phyloP scores from a whole-genome alignment of 1,139 yeast species.

The Geotrichum macrosporum region DNA sequence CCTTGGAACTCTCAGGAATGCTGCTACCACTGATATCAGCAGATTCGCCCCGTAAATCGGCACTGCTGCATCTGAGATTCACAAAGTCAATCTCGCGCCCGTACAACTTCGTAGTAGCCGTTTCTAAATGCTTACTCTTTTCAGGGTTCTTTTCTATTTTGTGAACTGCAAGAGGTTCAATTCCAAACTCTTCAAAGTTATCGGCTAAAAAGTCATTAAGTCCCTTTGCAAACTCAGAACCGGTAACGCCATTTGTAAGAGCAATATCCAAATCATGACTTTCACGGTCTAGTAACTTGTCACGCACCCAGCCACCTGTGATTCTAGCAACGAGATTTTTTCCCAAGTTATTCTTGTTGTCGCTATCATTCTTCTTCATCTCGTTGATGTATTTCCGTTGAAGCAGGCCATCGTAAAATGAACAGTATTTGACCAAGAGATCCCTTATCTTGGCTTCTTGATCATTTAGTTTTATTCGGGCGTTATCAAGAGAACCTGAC shows the following conservation, averaged over 20 bases:
- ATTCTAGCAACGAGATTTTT: conserved; percentile 60
- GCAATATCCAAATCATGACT: conserved; percentile 92
- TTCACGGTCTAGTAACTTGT: conserved; percentile 71
- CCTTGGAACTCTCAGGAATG: conserved; percentile 64
- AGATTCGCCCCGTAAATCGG: too few relatives aligned
- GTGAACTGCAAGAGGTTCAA: conserved; percentile 55
- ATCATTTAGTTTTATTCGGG: too few relatives aligned
- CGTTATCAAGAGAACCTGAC: too few relatives aligned
- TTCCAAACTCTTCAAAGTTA: conserved; percentile 40
- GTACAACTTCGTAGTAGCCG: conserved; percentile 84
- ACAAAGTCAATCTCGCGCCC: conserved; percentile 89
- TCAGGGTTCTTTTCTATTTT: conserved; percentile 90
- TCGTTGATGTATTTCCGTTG: too few relatives aligned
- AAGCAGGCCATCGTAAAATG: conserved; percentile 26
- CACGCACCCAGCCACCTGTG: conserved; percentile 99
- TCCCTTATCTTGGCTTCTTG: conserved; percentile 48
- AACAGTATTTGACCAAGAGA: conserved; percentile 39
- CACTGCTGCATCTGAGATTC: conserved; percentile 73
- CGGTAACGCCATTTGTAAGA: conserved; percentile 72
- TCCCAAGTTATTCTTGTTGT: too few relatives aligned
- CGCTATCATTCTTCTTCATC: too few relatives aligned
- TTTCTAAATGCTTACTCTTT: conserved; percentile 91
- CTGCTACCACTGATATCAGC: conserved; percentile 75
- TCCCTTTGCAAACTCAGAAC: conserved; percentile 75
- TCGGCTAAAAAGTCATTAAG: conserved; percentile 50